Conservation (phyloP, 192 early-diverging fungal species). For the Allomyces arbusculus region DNA sequence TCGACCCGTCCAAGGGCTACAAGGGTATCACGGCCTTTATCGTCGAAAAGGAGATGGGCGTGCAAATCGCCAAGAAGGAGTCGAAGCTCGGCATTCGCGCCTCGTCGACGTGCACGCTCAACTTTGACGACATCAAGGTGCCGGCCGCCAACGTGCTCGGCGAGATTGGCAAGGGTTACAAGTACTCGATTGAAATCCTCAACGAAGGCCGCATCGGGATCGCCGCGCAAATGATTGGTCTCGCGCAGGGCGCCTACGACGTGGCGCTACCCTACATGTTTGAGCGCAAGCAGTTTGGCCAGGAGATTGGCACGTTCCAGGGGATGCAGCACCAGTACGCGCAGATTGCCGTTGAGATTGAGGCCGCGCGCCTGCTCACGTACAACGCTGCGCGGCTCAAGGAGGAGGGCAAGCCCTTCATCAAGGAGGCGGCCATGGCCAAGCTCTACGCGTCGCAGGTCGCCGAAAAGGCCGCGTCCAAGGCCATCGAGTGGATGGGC, state of each 20-base stretch:
- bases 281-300: constrained; percentile 86
- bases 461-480: constrained; percentile 69
- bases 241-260: constrained; percentile 87
- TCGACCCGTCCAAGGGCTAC: constrained; percentile 81
- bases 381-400: constrained; percentile 93
- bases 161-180: constrained; percentile 92
- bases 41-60: constrained; percentile 79
- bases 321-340: constrained; percentile 63
- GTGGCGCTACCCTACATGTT: constrained; percentile 72
- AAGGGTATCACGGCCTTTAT: constrained; percentile 96
- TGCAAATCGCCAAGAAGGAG: constrained; percentile 88
- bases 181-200: constrained; percentile 90
- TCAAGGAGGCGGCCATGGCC: constrained; percentile 96
- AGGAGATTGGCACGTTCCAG: constrained; percentile 71
- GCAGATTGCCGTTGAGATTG: constrained; percentile 78
- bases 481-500: constrained; percentile 92
- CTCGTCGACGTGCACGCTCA: constrained; percentile 82
- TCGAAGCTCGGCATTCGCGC: constrained; percentile 92
- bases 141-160: constrained; percentile 76
- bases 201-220: constrained; percentile 98
- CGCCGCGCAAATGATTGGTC: constrained; percentile 92
- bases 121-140: constrained; percentile 78
- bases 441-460: constrained; percentile 91
- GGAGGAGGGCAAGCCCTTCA: constrained; percentile 74
- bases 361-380: constrained; percentile 85